A percentile compares a stretch with the other conserved stretches of the same genome.
phyloP scores from a whole-genome alignment of 768 basidiomycete genomes.

The Amanita brunnescens region DNA sequence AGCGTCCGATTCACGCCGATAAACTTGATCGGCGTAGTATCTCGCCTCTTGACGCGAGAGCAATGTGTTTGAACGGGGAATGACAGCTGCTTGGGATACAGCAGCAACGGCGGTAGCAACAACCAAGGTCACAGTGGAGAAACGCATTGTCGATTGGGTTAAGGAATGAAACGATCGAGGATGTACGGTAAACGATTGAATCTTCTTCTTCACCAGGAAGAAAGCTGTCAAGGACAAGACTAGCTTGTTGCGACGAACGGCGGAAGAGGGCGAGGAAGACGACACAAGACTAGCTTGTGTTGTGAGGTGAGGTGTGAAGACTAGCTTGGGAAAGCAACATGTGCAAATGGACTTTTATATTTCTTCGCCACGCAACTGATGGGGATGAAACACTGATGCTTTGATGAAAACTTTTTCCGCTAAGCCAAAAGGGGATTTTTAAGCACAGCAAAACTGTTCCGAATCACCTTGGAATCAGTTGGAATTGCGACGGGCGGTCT shows the following conservation, averaged over 20 bases:
- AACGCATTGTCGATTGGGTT: slow-evolving; percentile 20
- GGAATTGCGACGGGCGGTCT: neutral
- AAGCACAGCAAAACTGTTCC: neutral
- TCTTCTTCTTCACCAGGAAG: slow-evolving; percentile 22
- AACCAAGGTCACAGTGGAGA: slow-evolving; percentile 13
- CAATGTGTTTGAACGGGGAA: slow-evolving; percentile 17
- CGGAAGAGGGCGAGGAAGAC: slow-evolving; percentile 11
- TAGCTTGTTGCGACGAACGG: neutral
- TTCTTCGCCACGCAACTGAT: slow-evolving; percentile 4
- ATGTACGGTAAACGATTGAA: slow-evolving; percentile 9
- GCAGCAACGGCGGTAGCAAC: slow-evolving; percentile 16
- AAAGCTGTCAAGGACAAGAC: slow-evolving; percentile 10
- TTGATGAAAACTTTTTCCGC: neutral
- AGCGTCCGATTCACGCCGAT: slow-evolving; percentile 8
- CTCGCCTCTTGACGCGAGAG: slow-evolving; percentile 14
- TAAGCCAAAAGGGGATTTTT: neutral
- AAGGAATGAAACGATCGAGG: neutral
- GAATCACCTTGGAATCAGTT: neutral
- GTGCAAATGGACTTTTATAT: slow-evolving; percentile 1
- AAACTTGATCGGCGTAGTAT: slow-evolving; percentile 15
- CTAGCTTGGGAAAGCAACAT: slow-evolving; percentile 20
- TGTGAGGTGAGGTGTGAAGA: slow-evolving; percentile 19
- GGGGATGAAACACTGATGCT: slow-evolving; percentile 4
- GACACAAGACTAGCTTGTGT: slow-evolving; percentile 28
- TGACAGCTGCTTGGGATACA: slow-evolving; percentile 19